Percentiles rank a stretch among this genome's conserved stretches.
Conservation (phyloP, 2,329 filamentous ascomycete genomes). For the Nemania diffusa region DNA sequence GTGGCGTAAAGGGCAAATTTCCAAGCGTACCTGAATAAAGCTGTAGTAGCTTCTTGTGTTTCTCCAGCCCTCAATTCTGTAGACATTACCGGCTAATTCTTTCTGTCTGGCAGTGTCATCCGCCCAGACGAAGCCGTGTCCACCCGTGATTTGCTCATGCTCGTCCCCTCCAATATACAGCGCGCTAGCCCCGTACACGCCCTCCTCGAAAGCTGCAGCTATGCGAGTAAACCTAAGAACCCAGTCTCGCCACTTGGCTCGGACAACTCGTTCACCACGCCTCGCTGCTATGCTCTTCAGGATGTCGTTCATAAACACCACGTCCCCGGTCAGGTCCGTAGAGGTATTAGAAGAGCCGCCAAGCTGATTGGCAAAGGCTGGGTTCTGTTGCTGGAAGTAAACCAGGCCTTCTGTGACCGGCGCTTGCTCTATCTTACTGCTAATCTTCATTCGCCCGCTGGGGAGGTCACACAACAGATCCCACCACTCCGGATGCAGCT, state of each 20-base stretch:
- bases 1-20: neutral
- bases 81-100: conserved; percentile 91
- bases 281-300: conserved; percentile 84
- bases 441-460: conserved; percentile 93
- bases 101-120: conserved; percentile 82
- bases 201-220: conserved; percentile 93
- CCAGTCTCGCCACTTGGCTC: conserved; percentile 94
- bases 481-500: conserved; percentile 97
- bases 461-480: conserved; percentile 94
- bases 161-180: conserved; percentile 86
- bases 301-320: conserved; percentile 88
- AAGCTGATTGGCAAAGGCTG: conserved; percentile 63
- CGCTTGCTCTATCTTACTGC: conserved; percentile 83
- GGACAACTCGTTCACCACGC: conserved; percentile 88
- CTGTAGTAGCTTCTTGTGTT: conserved; percentile 95
- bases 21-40: conserved; percentile 79
- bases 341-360: conserved; percentile 49
- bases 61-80: conserved; percentile 95
- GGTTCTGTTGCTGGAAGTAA: conserved; percentile 87
- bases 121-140: conserved; percentile 95
- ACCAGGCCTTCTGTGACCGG: conserved; percentile 83
- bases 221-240: conserved; percentile 94
- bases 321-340: conserved; percentile 83
- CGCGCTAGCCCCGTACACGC: conserved; percentile 91
- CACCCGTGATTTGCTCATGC: conserved; percentile 68